These are phyloP conservation scores for Tagetes erecta DNA, from an alignment of 129 eudicot genomes.

Conservation along the genomic window DNA sequence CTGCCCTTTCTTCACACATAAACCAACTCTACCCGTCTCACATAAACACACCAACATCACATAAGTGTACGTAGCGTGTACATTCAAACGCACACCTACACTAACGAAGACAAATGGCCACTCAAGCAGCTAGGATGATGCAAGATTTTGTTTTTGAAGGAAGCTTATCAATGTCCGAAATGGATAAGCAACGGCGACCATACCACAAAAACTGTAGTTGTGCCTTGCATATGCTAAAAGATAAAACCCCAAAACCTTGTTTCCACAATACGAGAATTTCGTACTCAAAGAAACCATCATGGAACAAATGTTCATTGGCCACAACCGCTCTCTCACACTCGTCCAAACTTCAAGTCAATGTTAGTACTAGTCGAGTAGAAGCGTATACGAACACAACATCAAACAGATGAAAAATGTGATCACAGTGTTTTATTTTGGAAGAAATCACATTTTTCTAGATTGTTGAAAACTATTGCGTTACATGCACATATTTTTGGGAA, in stretches of 20 bases:
- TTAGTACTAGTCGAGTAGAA: background rate
- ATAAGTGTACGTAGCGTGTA: background rate
- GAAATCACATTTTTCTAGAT: no score
- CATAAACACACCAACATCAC: background rate
- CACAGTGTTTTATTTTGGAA: background rate
- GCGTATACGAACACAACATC: background rate
- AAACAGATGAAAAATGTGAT: background rate
- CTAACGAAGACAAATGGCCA: conserved; percentile 16
- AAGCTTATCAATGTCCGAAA: background rate
- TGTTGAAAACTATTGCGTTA: no score
- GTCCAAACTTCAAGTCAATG: background rate
- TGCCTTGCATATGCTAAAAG: background rate
- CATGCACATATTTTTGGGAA: no score
- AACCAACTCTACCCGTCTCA: background rate
- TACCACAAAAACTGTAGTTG: conserved; percentile 17
- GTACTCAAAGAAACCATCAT: conserved; percentile 22
- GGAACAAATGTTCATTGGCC: conserved; percentile 21
- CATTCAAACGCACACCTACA: background rate
- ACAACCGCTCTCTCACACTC: conserved; percentile 10
- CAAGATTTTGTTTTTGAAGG: background rate
- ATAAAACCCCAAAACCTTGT: background rate
- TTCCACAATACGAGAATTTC: conserved; percentile 31
- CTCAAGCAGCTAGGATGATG: background rate
- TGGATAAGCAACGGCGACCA: conserved; percentile 13
- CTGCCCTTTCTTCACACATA: no score